Conservation (phyloP, 2,329 filamentous ascomycete genomes). For the Bipolaris bicolor region DNA sequence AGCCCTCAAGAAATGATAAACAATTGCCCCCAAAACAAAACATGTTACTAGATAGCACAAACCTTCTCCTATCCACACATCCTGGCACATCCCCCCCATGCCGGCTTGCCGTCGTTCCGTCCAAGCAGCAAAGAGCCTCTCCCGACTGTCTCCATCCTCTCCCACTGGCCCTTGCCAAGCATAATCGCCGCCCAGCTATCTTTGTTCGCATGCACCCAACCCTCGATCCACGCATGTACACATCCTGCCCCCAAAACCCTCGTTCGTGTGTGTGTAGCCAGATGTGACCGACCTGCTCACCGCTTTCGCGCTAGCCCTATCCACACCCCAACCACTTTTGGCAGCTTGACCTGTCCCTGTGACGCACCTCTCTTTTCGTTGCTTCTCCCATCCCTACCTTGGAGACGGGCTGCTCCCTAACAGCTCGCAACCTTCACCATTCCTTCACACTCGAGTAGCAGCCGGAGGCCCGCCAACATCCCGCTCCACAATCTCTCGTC, state of each 20-base stretch:
- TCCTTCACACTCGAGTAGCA: conserved; percentile 71
- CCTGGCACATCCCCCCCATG: conserved; percentile 1
- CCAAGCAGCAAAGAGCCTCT: conserved; percentile 11
- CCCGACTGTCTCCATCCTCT: neutral
- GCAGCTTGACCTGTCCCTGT: conserved; percentile 37
- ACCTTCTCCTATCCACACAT: neutral
- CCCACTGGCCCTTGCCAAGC: conserved; percentile 4
- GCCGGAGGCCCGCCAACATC: conserved; percentile 80
- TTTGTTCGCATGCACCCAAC: conserved; percentile 26
- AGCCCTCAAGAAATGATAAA: neutral
- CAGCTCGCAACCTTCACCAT: conserved; percentile 79
- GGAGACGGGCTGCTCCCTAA: conserved; percentile 52
- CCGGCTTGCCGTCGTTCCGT: conserved; percentile 10
- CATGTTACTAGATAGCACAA: neutral
- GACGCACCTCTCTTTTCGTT: conserved; percentile 41
- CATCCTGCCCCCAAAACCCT: conserved; percentile 19
- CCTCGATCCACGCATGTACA: conserved; percentile 38
- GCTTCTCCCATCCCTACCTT: conserved; percentile 30
- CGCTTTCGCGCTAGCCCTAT: conserved; percentile 32
- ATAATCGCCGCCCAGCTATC: conserved; percentile 5
- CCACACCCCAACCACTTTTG: conserved; percentile 16
- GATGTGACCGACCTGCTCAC: conserved; percentile 45
- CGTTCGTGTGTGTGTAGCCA: conserved; percentile 24
- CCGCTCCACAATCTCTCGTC: conserved; percentile 76
- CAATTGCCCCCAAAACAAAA: neutral